A percentile compares a stretch with the other conserved stretches of the same genome.
phyloP scores from a whole-genome alignment of 805 yeast genomes.

The Cyberlindnera mississippiensis region DNA sequence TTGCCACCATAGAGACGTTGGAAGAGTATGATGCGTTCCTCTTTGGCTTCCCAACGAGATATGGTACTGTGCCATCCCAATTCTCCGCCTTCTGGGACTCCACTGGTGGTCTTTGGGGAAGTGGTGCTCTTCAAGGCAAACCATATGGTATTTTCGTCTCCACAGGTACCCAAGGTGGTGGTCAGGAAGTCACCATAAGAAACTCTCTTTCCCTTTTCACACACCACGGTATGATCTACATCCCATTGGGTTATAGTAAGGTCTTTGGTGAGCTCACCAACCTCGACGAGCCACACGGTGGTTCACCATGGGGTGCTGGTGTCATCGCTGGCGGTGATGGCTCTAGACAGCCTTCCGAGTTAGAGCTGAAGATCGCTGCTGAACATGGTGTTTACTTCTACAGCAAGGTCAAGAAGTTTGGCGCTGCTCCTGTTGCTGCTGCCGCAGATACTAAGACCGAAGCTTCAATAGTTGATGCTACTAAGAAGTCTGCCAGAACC shows the following conservation, averaged over 20 bases:
- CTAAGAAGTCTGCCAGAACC: slow-evolving; percentile 14
- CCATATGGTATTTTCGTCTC: slow-evolving; percentile 68
- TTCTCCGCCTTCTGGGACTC: slow-evolving; percentile 72
- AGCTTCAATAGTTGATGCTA: slow-evolving; percentile 10
- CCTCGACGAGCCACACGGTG: slow-evolving; percentile 71
- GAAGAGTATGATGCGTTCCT: slow-evolving; percentile 65
- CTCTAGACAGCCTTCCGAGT: slow-evolving; percentile 57
- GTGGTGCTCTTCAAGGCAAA: slow-evolving; percentile 67
- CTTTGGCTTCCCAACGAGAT: slow-evolving; percentile 80
- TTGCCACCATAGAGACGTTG: slow-evolving; percentile 54
- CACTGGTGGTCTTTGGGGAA: slow-evolving; percentile 75
- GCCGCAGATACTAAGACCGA: slow-evolving; percentile 6
- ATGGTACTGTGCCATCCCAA: slow-evolving; percentile 72
- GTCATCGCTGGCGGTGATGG: slow-evolving; percentile 74
- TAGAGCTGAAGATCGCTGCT: slow-evolving; percentile 61
- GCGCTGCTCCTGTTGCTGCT: slow-evolving; percentile 35
- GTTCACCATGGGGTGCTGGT: slow-evolving; percentile 88
- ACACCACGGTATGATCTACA: slow-evolving; percentile 75
- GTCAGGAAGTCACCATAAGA: slow-evolving; percentile 72
- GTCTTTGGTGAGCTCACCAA: slow-evolving; percentile 52
- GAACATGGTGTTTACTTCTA: too few relatives aligned
- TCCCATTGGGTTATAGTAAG: slow-evolving; percentile 73
- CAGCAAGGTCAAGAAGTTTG: too few relatives aligned
- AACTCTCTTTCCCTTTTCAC: slow-evolving; percentile 53
- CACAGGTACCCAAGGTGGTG: slow-evolving; percentile 74